Base-by-base conservation (phyloP, 257 asterid genomes). In the Buddleja alternifolia region DNA sequence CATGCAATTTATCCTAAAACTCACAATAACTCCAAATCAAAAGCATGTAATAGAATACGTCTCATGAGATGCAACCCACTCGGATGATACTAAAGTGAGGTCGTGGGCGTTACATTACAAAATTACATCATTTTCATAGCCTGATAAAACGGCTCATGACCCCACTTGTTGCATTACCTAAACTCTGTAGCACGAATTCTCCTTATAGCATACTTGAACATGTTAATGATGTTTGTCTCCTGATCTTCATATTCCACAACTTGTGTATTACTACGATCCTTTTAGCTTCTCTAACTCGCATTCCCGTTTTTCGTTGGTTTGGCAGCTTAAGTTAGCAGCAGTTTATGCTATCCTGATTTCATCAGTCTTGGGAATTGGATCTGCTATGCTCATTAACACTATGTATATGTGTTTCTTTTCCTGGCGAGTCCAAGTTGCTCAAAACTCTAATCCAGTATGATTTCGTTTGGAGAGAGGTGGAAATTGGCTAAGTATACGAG, bases 241-340 rank as follows among this genome's bases (percentile, higher is more conserved):
- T 47, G 41, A 19, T 4, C 2, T 37, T 19, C 57, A 60, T 9
- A 46, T 47, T 63, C 40, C 24, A 36, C 52, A n/a, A 36, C 48
- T 53, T 4, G n/a, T 24, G 57, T 46, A 63, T 8, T 20, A 5
- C 14, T 59, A 46, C 36, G 9, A 63, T 21, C 6, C 5, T 66
- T 10, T 57, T 37, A 25, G 45, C 42, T 60, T 52, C 32, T 39
- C 71, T 73, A 60, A 73, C 58, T 16, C 9, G n/a, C 25, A 9
- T 54, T 47, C 15, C 36, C 52, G 34, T 1, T 56, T 45, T 47
- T 61, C 51, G 17, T 55, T 61, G 32, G 41, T 73, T 25, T 60
- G 20, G 75, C 90, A 92, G 98, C 82, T 92, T 67, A 88, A 72
- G 34, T 41, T 86, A n/a, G 44, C 82, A 34, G 83, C 89, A 52